Evolutionary conservation across 306 rosid species (phyloP).

Genomic region (Vigna nakashimae): DNA sequence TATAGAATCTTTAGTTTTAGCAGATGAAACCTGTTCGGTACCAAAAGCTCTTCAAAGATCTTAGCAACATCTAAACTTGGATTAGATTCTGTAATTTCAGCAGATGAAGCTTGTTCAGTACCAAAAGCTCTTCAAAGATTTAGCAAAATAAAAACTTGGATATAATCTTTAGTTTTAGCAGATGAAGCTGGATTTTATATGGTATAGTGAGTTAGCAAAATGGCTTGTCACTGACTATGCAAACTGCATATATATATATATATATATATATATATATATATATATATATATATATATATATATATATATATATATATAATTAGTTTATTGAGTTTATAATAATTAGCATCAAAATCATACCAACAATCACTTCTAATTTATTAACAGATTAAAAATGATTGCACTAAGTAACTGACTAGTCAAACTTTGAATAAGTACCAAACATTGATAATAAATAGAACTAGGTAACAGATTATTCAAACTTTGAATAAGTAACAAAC

Average conservation of each 20-base stretch:
- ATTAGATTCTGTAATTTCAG: neutral
- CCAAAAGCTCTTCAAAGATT: neutral
- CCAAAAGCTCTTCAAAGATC: neutral
- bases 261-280: neutral
- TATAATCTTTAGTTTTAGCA: neutral
- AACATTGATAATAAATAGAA: neutral
- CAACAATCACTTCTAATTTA: too few relatives aligned
- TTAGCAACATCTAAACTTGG: constrained; percentile 15
- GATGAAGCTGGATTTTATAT: neutral
- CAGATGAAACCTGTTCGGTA: neutral
- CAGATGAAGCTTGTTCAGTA: constrained; percentile 17
- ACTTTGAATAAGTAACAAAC: neutral
- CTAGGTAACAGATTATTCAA: neutral
- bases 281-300: neutral
- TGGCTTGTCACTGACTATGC: neutral
- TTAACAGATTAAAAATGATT: neutral
- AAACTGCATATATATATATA: neutral
- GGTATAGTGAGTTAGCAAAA: neutral
- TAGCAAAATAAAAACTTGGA: constrained; percentile 12
- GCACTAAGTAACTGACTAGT: neutral
- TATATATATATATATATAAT: neutral
- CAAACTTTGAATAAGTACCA: neutral
- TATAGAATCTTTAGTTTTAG: neutral
- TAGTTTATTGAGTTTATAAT: too few relatives aligned
- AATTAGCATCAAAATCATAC: too few relatives aligned